phyloP scores from a whole-genome alignment of 2,329 filamentous ascomycete species.

The Phaeosphaeriaceae sp. region DNA sequence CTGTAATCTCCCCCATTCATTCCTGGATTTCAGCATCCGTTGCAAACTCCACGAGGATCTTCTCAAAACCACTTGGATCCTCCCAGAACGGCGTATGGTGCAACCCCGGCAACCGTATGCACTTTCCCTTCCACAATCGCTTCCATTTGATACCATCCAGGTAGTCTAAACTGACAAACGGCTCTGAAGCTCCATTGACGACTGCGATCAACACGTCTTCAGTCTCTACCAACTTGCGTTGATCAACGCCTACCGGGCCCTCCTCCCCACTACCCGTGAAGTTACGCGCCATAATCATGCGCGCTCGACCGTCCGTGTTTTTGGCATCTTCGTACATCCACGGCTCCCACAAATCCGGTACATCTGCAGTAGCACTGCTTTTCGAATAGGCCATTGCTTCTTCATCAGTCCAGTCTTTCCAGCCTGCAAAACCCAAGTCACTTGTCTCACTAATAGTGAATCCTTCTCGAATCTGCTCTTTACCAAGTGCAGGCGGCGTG shows the following conservation, averaged over 20 bases:
- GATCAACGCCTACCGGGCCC: slow-evolving; percentile 20
- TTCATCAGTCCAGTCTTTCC: slow-evolving; percentile 21
- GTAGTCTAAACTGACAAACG: slow-evolving; percentile 41
- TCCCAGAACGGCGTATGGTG: slow-evolving; percentile 44
- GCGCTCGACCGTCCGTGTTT: slow-evolving; percentile 33
- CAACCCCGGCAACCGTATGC: slow-evolving; percentile 30
- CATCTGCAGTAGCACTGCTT: slow-evolving; percentile 14
- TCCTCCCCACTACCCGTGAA: slow-evolving; percentile 17
- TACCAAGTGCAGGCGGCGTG: slow-evolving; percentile 33
- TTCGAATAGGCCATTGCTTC: slow-evolving; percentile 23
- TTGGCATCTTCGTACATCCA: slow-evolving; percentile 37
- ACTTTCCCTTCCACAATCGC: slow-evolving; percentile 36
- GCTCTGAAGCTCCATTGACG: slow-evolving; percentile 39
- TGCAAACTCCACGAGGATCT: slow-evolving; percentile 24
- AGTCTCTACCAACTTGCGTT: slow-evolving; percentile 25
- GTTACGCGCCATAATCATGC: slow-evolving; percentile 31
- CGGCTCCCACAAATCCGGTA: slow-evolving; percentile 20
- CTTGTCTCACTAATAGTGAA: slow-evolving; percentile 15
- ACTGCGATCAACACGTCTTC: slow-evolving; percentile 31
- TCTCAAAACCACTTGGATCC: slow-evolving; percentile 21
- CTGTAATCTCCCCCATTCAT: not conserved
- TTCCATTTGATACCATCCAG: slow-evolving; percentile 34
- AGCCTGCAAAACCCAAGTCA: slow-evolving; percentile 18
- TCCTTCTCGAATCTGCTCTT: slow-evolving; percentile 19
- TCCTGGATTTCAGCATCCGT: slow-evolving; percentile 11